Evolutionary conservation across 441 rosid genomes (phyloP).

Genomic region (Jatropha podagrica): DNA sequence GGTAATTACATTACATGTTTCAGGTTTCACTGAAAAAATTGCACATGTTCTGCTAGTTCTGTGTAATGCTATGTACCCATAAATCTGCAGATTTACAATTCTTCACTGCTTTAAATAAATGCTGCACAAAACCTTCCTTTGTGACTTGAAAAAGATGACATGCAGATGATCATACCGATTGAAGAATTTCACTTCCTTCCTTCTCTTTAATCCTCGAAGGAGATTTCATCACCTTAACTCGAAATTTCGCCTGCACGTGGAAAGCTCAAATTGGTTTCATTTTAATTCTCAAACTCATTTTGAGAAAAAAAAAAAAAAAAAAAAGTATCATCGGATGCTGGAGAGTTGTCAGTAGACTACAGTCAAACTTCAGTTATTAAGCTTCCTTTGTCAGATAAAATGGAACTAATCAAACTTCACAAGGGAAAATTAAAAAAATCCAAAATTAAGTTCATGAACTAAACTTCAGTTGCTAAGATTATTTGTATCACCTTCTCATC

Average conservation of each 20-base stretch:
- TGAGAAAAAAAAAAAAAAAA: neutral
- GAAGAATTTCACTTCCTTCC: constrained; percentile 44
- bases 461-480: neutral
- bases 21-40: constrained; percentile 8
- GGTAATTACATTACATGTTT: constrained; percentile 3
- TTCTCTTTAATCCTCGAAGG: constrained; percentile 27
- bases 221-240: constrained; percentile 66
- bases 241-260: constrained; percentile 52
- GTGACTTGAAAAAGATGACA: neutral
- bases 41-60: constrained; percentile 14
- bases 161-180: constrained; percentile 38
- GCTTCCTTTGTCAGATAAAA: neutral
- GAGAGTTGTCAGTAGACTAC: too few species aligned
- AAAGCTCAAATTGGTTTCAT: constrained; percentile 8
- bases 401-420: neutral
- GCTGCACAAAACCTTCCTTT: constrained; percentile 33
- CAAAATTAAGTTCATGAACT: neutral
- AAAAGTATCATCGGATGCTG: neutral
- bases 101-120: constrained; percentile 22
- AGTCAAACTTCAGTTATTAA: neutral
- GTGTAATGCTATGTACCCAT: constrained; percentile 7
- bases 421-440: too few species aligned
- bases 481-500: constrained; percentile 51
- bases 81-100: constrained; percentile 13
- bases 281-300: neutral